phyloP scores from a whole-genome alignment of 2,329 filamentous ascomycete genomes.

The Claviceps pazoutovae region DNA sequence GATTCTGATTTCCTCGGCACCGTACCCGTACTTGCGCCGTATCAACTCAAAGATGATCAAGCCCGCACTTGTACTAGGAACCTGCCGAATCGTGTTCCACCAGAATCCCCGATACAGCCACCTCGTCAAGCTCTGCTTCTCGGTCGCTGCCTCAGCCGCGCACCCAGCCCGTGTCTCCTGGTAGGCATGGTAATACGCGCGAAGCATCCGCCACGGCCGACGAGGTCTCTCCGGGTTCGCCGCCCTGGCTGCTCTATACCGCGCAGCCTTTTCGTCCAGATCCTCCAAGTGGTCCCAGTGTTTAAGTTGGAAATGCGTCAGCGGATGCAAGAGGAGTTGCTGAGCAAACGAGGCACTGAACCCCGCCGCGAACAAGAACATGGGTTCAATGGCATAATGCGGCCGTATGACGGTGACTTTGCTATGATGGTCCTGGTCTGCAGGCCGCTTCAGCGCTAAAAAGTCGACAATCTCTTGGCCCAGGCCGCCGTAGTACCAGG shows the following conservation, averaged over 20 bases:
- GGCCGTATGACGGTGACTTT: conserved; percentile 44
- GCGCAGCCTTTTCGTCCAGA: conserved; percentile 47
- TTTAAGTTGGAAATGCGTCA: conserved; percentile 55
- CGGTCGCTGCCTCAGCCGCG: conserved; percentile 36
- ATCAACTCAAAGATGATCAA: conserved; percentile 69
- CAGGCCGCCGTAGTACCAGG: conserved; percentile 52
- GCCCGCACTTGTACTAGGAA: conserved; percentile 63
- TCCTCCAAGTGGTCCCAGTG: conserved; percentile 63
- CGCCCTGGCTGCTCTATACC: conserved; percentile 23
- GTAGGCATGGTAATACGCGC: conserved; percentile 58
- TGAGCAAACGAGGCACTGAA: conserved; percentile 54
- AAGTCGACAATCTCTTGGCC: conserved; percentile 36
- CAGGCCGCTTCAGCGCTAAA: conserved; percentile 32
- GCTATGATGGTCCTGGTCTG: conserved; percentile 8
- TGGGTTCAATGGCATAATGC: conserved; percentile 62
- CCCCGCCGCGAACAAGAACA: conserved; percentile 56
- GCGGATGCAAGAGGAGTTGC: conserved; percentile 55
- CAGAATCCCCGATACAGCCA: conserved; percentile 64
- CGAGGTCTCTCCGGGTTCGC: conserved; percentile 19
- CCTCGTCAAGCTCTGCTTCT: conserved; percentile 40
- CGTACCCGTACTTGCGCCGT: conserved; percentile 54
- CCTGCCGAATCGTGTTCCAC: conserved; percentile 57
- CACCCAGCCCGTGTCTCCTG: conserved; percentile 52
- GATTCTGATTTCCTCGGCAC: conserved; percentile 48
- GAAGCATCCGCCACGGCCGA: conserved; percentile 38